Percentiles rank a stretch among this genome's conserved stretches.
Evolutionary conservation across 257 asterid species (phyloP).

Genomic region (Solanum raphanifolium): DNA sequence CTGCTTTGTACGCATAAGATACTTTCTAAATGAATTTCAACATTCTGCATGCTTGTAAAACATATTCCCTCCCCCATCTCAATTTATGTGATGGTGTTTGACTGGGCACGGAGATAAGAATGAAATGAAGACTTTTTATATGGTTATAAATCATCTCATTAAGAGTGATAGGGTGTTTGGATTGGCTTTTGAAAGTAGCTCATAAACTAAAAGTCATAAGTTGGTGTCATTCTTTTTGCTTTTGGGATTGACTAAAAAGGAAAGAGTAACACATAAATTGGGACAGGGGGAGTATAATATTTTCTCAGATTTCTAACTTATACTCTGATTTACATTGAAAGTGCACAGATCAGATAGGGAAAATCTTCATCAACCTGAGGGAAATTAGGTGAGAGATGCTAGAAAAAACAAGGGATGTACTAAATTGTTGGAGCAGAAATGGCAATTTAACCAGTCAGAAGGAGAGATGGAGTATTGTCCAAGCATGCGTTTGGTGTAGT

Average conservation of each 20-base stretch:
- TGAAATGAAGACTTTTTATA: not conserved
- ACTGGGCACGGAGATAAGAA: not conserved
- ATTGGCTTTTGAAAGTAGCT: not conserved
- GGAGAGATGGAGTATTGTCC: not conserved
- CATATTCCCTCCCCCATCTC: not conserved
- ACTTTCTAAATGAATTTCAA: not conserved
- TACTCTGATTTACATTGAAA: not conserved
- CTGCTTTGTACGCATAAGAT: not conserved
- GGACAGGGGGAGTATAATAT: not conserved
- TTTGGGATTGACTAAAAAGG: not conserved
- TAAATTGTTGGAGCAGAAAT: not conserved
- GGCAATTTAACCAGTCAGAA: not conserved
- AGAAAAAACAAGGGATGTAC: not conserved
- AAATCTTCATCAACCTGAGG: not conserved
- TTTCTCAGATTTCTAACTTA: not conserved
- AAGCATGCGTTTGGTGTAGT: not conserved
- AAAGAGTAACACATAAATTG: not conserved
- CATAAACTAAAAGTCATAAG: not conserved
- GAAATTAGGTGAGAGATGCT: not conserved
- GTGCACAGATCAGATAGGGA: not conserved
- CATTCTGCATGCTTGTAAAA: not conserved
- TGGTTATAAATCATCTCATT: not conserved
- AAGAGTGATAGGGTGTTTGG: not conserved
- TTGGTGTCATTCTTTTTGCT: not conserved
- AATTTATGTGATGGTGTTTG: not conserved